phyloP scores from a whole-genome alignment of 164 flowering plant genomes.

The Berberis vulgaris region DNA sequence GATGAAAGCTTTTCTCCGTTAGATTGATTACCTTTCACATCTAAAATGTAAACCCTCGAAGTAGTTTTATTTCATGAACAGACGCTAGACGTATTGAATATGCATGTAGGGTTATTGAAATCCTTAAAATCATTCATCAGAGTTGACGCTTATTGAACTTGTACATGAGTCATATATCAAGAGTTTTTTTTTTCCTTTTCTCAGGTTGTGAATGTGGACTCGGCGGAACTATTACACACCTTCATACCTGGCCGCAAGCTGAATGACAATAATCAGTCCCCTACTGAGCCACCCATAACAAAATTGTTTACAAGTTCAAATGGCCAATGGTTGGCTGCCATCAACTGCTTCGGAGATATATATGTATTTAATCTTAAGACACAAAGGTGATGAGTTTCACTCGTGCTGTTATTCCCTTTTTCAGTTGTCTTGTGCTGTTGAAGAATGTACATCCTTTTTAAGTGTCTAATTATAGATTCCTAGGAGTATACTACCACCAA shows the following conservation, averaged over 20 bases:
- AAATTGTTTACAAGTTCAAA: conserved; percentile 70
- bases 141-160: background rate
- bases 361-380: conserved; percentile 76
- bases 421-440: too few relatives aligned
- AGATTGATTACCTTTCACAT: too few relatives aligned
- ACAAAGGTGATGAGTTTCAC: conserved; percentile 39
- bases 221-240: conserved; percentile 36
- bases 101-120: too few relatives aligned
- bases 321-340: conserved; percentile 90
- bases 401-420: background rate
- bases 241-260: conserved; percentile 62
- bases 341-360: conserved; percentile 88
- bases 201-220: conserved; percentile 67
- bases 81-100: too few relatives aligned
- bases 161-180: too few relatives aligned
- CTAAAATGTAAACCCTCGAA: too few relatives aligned
- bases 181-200: background rate
- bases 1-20: too few relatives aligned
- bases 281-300: conserved; percentile 86
- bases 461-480: too few relatives aligned
- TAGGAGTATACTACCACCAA: too few relatives aligned
- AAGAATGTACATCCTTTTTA: too few relatives aligned
- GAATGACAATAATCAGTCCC: conserved; percentile 33
- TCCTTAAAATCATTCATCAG: too few relatives aligned
- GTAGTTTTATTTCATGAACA: too few relatives aligned